Conservation (phyloP, 2,329 filamentous ascomycete species). For the Zymoseptoria brevis region DNA sequence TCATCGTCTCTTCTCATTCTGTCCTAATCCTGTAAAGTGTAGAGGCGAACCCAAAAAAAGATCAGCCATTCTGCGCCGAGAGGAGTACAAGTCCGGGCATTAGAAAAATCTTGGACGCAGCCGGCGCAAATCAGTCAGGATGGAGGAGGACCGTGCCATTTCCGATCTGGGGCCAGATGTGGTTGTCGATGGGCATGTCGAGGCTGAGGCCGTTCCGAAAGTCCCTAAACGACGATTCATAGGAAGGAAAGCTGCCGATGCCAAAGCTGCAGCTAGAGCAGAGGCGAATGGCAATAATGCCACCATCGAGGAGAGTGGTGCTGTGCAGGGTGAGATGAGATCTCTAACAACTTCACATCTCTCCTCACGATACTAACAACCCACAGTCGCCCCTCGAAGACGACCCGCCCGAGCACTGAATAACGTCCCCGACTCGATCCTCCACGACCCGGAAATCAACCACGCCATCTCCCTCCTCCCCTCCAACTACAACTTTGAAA, state of each 20-base stretch:
- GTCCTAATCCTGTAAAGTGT: not conserved
- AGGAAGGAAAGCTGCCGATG: slow-evolving; percentile 65
- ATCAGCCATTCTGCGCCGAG: not conserved
- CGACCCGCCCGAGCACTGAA: slow-evolving; percentile 76
- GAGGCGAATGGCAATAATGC: slow-evolving; percentile 18
- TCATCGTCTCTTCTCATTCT: not conserved
- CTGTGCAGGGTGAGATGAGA: slow-evolving; percentile 58
- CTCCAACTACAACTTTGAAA: slow-evolving; percentile 96
- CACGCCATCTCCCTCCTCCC: slow-evolving; percentile 80
- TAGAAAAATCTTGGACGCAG: not conserved
- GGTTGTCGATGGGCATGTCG: slow-evolving; percentile 50
- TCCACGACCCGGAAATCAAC: slow-evolving; percentile 77
- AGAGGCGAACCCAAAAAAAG: not conserved
- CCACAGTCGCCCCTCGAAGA: slow-evolving; percentile 60
- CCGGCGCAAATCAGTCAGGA: slow-evolving; percentile 30
- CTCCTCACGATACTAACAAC: slow-evolving; percentile 1
- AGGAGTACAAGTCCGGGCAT: not conserved
- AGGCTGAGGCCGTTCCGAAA: slow-evolving; percentile 43
- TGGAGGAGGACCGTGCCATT: slow-evolving; percentile 69
- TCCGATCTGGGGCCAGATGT: slow-evolving; percentile 63
- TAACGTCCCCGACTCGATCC: slow-evolving; percentile 79
- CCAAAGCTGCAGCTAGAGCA: slow-evolving; percentile 46
- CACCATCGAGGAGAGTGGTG: slow-evolving; percentile 54
- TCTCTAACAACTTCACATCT: not conserved
- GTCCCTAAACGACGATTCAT: slow-evolving; percentile 91